Evolutionary conservation across 129 eudicot genomes (phyloP).

Genomic region (Helianthus annuus): DNA sequence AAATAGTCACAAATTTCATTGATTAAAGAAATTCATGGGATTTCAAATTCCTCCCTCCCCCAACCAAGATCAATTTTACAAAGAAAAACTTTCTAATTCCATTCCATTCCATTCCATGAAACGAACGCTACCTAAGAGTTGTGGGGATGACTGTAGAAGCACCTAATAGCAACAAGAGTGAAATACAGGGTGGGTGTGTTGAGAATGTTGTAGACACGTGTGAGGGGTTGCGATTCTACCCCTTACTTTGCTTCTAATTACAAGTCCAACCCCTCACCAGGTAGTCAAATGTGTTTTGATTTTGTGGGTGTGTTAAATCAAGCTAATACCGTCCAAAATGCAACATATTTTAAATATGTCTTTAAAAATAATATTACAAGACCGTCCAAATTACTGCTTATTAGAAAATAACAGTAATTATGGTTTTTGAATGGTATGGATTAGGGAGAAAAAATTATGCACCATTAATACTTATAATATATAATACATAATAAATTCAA

Average conservation of each 20-base stretch:
- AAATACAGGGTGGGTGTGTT: constrained; percentile 27
- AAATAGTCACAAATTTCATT: too few species aligned
- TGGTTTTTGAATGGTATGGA: too few species aligned
- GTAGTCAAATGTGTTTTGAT: constrained; percentile 26
- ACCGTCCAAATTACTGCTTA: not conserved
- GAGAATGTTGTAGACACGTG: constrained; percentile 37
- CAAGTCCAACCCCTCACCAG: constrained; percentile 14
- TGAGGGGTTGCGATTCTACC: constrained; percentile 17
- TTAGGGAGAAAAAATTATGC: too few species aligned
- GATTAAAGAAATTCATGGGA: too few species aligned
- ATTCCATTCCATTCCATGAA: too few species aligned
- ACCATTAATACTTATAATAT: too few species aligned
- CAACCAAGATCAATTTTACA: too few species aligned
- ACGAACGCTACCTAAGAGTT: too few species aligned
- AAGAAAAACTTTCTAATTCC: too few species aligned
- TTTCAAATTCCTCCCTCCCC: too few species aligned
- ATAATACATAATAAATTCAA: too few species aligned
- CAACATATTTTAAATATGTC: not conserved
- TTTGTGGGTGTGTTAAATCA: constrained; percentile 15
- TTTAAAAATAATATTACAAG: not conserved
- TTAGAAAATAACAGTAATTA: not conserved
- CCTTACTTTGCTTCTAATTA: constrained; percentile 10
- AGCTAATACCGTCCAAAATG: constrained; percentile 1
- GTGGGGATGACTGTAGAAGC: constrained; percentile 39
- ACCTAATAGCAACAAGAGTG: constrained; percentile 26